Conservation (phyloP, 192 early-diverging fungal genomes). For the Irineochytrium annulatum region DNA sequence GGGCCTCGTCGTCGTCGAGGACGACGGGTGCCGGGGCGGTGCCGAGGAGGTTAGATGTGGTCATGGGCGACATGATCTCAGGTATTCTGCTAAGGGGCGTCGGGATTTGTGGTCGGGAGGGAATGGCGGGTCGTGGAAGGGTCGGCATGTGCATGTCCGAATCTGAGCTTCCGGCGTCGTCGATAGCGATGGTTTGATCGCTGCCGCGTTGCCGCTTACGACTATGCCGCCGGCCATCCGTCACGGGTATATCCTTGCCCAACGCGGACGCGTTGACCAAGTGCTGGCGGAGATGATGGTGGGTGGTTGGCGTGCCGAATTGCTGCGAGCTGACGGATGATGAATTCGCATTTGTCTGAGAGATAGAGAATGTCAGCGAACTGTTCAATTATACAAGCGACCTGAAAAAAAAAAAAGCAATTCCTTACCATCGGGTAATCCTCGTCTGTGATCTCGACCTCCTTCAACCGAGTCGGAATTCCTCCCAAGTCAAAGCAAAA, state of each 20-base stretch:
- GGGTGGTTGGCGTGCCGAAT: neutral
- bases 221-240: neutral
- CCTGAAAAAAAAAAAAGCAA: constrained; percentile 7
- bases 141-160: neutral
- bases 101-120: neutral
- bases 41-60: neutral
- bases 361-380: neutral
- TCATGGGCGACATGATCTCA: too few species aligned
- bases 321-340: neutral
- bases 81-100: neutral
- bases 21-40: neutral
- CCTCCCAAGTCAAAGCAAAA: constrained; percentile 80
- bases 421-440: constrained; percentile 31
- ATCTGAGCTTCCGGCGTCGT: neutral
- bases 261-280: neutral
- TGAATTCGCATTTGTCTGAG: neutral
- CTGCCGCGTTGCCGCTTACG: neutral
- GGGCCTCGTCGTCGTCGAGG: neutral
- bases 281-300: constrained; percentile 19
- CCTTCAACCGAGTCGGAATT: constrained; percentile 63
- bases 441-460: constrained; percentile 52
- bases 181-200: neutral
- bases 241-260: neutral
- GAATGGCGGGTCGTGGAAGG: neutral
- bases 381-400: neutral